Percentiles rank a stretch among this genome's conserved stretches.
Conservation (phyloP, 2,329 filamentous ascomycete species). For the Pseudogymnoascus sp. region DNA sequence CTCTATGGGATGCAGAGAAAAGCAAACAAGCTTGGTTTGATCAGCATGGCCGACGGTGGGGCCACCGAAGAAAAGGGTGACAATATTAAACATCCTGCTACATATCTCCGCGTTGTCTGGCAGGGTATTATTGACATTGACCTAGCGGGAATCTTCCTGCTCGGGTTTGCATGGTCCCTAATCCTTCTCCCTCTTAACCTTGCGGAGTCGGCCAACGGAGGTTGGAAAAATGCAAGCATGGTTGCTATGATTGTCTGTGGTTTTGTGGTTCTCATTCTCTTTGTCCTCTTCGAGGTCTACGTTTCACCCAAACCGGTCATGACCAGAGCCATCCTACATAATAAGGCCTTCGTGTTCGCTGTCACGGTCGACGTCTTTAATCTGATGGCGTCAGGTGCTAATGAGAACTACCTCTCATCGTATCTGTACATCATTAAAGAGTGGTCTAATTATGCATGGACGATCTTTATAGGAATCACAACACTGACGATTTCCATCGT, state of each 20-base stretch:
- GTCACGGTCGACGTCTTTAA: conserved; percentile 13
- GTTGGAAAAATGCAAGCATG: conserved; percentile 18
- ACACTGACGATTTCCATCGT: conserved; percentile 33
- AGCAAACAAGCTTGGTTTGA: not conserved
- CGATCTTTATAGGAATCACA: conserved; percentile 32
- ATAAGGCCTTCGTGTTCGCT: conserved; percentile 18
- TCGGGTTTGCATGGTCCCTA: conserved; percentile 18
- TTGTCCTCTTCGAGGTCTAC: conserved; percentile 16
- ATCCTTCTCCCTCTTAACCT: conserved; percentile 20
- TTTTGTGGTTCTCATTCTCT: conserved; percentile 14
- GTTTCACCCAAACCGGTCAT: conserved; percentile 20
- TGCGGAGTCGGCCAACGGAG: conserved; percentile 15
- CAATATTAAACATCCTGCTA: not conserved
- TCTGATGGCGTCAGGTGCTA: conserved; percentile 16
- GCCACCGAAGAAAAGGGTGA: not conserved
- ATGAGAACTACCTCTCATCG: conserved; percentile 18
- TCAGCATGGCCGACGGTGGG: not conserved
- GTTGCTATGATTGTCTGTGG: conserved; percentile 17
- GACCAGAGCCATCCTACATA: conserved; percentile 17
- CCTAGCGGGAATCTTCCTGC: conserved; percentile 8
- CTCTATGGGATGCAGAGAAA: conserved; percentile 18
- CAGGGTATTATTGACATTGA: not conserved
- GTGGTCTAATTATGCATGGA: conserved; percentile 35
- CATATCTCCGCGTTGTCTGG: not conserved
- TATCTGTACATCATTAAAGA: conserved; percentile 34